A percentile compares a stretch with the other conserved stretches of the same genome.
Conservation (phyloP, 164 flowering plant species). For the Umbellularia californica region DNA sequence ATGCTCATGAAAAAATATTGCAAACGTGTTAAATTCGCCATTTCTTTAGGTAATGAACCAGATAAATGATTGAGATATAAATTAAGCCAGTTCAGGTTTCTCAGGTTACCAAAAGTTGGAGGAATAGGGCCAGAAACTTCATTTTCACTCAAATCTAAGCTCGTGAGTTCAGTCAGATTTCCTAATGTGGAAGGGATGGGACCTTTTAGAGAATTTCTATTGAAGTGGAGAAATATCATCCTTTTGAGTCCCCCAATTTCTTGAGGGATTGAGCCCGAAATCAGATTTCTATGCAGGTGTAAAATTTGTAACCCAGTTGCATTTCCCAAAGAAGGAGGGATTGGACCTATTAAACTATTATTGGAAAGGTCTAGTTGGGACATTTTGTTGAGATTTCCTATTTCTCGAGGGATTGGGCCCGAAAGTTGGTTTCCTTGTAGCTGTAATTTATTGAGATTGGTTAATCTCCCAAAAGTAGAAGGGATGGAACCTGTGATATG, state of each 20-base stretch:
- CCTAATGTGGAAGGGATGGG: not conserved
- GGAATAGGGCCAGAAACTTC: constrained; percentile 16
- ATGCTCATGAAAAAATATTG: not conserved
- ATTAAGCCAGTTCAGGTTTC: constrained; percentile 1
- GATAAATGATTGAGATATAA: constrained; percentile 7
- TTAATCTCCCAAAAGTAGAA: constrained; percentile 16
- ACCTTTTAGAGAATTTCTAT: not conserved
- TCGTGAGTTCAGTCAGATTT: not conserved
- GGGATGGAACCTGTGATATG: constrained; percentile 15
- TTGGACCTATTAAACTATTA: not conserved
- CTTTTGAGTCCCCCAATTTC: not conserved
- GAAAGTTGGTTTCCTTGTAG: not conserved
- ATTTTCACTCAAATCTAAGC: not conserved
- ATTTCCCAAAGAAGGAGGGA: not conserved
- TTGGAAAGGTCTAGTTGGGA: no score
- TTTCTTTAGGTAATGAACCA: constrained; percentile 16
- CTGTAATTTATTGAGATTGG: not conserved
- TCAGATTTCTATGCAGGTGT: not conserved
- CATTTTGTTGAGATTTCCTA: constrained; percentile 8
- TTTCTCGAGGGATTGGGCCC: constrained; percentile 24
- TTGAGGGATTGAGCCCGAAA: not conserved
- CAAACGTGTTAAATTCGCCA: not conserved
- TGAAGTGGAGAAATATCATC: no score
- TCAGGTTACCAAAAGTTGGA: constrained; percentile 13
- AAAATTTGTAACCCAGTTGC: not conserved